Conservation (phyloP, 768 basidiomycete genomes). For the Fomitopsis pulvina region DNA sequence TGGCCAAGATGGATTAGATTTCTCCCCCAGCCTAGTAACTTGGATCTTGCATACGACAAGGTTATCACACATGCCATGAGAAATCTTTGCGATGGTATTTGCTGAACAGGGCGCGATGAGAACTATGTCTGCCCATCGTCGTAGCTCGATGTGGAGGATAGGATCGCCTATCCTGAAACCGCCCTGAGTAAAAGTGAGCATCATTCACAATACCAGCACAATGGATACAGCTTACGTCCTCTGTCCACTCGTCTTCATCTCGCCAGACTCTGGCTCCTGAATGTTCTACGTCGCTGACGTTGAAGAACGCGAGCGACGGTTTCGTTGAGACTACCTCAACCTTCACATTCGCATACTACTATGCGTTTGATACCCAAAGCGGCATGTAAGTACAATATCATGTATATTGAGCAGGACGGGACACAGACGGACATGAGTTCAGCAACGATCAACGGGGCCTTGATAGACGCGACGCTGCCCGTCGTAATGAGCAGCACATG, state of each 20-base stretch:
- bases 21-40: too few species aligned
- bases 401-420: background rate
- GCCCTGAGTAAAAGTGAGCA: constrained; percentile 34
- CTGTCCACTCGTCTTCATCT: constrained; percentile 87
- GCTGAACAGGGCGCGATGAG: constrained; percentile 94
- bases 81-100: constrained; percentile 94
- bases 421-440: constrained; percentile 60
- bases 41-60: constrained; percentile 71
- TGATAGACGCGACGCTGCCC: constrained; percentile 95
- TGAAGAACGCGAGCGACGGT: constrained; percentile 72
- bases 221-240: constrained; percentile 39
- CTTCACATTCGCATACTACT: constrained; percentile 65
- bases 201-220: background rate
- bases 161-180: constrained; percentile 80
- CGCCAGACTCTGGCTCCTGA: constrained; percentile 71
- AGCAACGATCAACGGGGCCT: constrained; percentile 81
- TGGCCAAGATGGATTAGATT: constrained; percentile 18
- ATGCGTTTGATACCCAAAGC: too few species aligned
- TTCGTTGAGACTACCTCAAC: constrained; percentile 84
- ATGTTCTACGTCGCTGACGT: constrained; percentile 40
- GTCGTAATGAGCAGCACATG: constrained; percentile 84
- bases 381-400: too few species aligned
- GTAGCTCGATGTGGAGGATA: constrained; percentile 92
- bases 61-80: constrained; percentile 85
- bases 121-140: constrained; percentile 93